Base-by-base conservation (phyloP, 129 eudicot genomes). In the Flaveria ramosissima region DNA sequence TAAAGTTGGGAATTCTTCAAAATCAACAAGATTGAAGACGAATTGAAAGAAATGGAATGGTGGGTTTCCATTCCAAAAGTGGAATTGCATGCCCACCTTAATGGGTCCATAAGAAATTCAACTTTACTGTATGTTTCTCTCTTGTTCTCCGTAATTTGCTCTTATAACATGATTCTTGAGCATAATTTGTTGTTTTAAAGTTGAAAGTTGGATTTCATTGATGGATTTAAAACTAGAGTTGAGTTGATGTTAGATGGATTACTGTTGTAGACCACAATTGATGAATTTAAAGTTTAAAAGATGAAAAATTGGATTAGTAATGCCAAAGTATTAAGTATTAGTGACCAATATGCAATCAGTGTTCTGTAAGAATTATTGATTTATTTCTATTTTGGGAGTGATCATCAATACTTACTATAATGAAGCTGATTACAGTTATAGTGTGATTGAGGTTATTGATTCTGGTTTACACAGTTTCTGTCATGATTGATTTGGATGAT, bases 41-140 rank as follows among this genome's bases (percentile, higher is more conserved):
- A 59, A 79, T 74, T 53, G 39, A 70, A 24, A 60, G 82, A 79
- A 82, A 83, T 82, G 87, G 91, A 88, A 48, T 86, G 84, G 92
- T 93, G 85, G 74, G 74, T 80, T 50, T 69, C 82, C 53, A 82
- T 93, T 86, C 98, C 98, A 27, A 93, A 93, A 83, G 87, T 93
- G 62, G 98, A 91, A 81, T 82, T 93, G 47, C 98, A 93, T 74
- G 97, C 98, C 51, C 98, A 93, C 82, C 97, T 93, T 45, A 91
- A 91, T 78, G 98, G 98, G 6, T 93, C 98, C 68, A 89, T 91
- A 66, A 77, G 98, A 77, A 84, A 87, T 80, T 85, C 97, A 72
- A 93, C 97, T 86, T 78, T 91, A 20, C 86, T 89, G 98, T 93
- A 91, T 20, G 70, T 64, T 70, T 48, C 46, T 47, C 76, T 81